Evolutionary conservation across 352 stramenopile species (phyloP).

Genomic region (Pythium vanterpoolii): DNA sequence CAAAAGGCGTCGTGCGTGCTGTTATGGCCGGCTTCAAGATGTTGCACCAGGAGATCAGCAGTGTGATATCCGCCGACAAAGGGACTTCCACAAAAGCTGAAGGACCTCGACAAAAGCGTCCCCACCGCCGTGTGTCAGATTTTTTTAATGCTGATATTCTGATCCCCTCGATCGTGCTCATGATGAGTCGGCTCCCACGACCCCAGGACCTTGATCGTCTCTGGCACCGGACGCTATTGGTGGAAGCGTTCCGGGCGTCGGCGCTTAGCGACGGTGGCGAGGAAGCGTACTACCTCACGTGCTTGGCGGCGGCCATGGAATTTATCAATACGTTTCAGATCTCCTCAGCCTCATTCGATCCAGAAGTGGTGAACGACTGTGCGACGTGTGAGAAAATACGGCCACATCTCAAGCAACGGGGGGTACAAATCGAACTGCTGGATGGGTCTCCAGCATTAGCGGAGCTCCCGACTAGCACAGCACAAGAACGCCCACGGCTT

Average conservation of each 20-base stretch:
- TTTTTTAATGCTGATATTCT: slow-evolving; percentile 33
- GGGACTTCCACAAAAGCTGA: not conserved
- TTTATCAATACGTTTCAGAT: slow-evolving; percentile 26
- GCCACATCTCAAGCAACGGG: not conserved
- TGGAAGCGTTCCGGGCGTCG: slow-evolving; percentile 20
- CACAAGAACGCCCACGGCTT: slow-evolving; percentile 1
- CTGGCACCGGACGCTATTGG: slow-evolving; percentile 22
- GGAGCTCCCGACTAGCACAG: not conserved
- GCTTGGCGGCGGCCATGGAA: slow-evolving; percentile 26
- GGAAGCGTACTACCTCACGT: slow-evolving; percentile 37
- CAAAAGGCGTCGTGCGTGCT: slow-evolving; percentile 22
- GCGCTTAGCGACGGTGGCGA: slow-evolving; percentile 25
- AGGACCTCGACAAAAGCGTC: not conserved
- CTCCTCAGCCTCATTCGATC: not conserved
- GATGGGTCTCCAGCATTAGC: not conserved
- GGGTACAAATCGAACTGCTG: not conserved
- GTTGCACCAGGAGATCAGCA: slow-evolving; percentile 23
- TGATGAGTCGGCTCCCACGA: slow-evolving; percentile 24
- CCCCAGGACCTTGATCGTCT: slow-evolving; percentile 21
- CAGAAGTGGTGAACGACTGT: not conserved
- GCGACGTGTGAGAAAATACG: not conserved
- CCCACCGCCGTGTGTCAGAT: slow-evolving; percentile 10
- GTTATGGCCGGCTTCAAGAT: slow-evolving; percentile 27
- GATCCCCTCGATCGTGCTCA: slow-evolving; percentile 31
- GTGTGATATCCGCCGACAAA: slow-evolving; percentile 9